phyloP scores from a whole-genome alignment of 371 early-diverging fungal genomes.

The Lichtheimia ornata region DNA sequence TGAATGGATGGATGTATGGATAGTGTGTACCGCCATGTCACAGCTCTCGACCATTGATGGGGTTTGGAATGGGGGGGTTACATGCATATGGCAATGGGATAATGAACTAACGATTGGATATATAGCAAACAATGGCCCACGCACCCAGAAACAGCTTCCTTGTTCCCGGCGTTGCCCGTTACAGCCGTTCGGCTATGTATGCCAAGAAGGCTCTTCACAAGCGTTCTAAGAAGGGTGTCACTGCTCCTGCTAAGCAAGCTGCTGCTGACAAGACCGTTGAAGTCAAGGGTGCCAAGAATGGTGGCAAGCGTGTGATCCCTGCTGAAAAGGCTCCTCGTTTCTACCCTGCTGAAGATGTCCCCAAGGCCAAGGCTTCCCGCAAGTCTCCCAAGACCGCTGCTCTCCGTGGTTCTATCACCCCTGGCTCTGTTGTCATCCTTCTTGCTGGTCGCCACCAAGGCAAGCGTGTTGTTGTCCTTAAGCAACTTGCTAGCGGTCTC shows the following conservation, averaged over 20 bases:
- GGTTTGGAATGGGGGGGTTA: neutral
- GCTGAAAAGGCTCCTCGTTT: conserved; percentile 72
- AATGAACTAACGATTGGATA: neutral
- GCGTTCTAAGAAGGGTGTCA: conserved; percentile 63
- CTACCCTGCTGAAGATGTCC: conserved; percentile 85
- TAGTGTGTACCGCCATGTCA: neutral
- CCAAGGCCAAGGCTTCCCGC: conserved; percentile 74
- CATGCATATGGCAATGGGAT: neutral
- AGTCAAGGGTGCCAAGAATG: conserved; percentile 82
- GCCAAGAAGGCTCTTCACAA: conserved; percentile 86
- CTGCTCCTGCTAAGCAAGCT: conserved; percentile 46
- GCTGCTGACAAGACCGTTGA: conserved; percentile 66
- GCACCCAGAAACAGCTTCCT: conserved; percentile 77
- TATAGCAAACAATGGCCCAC: conserved; percentile 13
- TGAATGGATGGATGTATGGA: conserved; percentile 5
- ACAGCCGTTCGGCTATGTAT: conserved; percentile 74
- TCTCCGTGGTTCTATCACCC: conserved; percentile 89
- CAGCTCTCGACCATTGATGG: neutral
- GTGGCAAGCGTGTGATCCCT: conserved; percentile 72
- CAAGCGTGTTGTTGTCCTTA: conserved; percentile 97
- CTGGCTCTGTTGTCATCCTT: conserved; percentile 96
- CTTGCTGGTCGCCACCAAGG: conserved; percentile 96
- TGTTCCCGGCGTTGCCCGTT: conserved; percentile 81
- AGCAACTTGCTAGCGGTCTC: conserved; percentile 91
- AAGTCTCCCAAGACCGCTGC: conserved; percentile 74